Evolutionary conservation across 1,284 basidiomycete genomes (phyloP), one percentile per base, ranked within the genome.

Genomic region (Moniliella sp.): DNA sequence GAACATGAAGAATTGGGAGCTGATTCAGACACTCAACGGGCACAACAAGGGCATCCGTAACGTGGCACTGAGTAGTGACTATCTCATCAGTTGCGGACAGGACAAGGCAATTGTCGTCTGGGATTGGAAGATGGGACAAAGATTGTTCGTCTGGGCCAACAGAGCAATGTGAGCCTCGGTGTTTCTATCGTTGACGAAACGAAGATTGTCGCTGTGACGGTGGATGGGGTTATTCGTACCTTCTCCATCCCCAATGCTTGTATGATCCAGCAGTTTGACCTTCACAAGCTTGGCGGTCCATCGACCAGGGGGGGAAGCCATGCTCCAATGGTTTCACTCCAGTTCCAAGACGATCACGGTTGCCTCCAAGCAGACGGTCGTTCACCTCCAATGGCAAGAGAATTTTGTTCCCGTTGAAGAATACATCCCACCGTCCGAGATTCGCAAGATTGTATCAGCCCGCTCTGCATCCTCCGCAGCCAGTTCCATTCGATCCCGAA

Each of bases 31-130:
- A 5, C 68, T 86, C n/a, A 71, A 75, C 0, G 81, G 82, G 1
- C 65, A 65, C 42, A 56, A 62, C 30, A 42, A 40, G 40, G 42
- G 76, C 19, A 79, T 80, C 34, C 71, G 77, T 15, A 76, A 79
- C n/a, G 77, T 83, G 28, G 82, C 82, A 0, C 68, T 86, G 28
- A 80, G 78, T 4, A 73, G 74, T 2, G 74, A 73, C 50, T 78
- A 80, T 50, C 70, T 86, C 11, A 78, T 88, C 19, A 81, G 78
- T 1, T 82, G 81, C 0, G 82, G 82, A 13, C 78, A 78, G 1
- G 76, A 77, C 49, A 76, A 77, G 52, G 82, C 80, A 0, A 68
- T 86, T n/a, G 80, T 84, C 74, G 81, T 79, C 42, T 86, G 82
- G 81, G 63, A 64, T 36, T 65, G 62, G 62, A 8, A 48, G 15